Conservation (phyloP, 108 stramenopile species). For the Cyclotella choctawhatcheeana region DNA sequence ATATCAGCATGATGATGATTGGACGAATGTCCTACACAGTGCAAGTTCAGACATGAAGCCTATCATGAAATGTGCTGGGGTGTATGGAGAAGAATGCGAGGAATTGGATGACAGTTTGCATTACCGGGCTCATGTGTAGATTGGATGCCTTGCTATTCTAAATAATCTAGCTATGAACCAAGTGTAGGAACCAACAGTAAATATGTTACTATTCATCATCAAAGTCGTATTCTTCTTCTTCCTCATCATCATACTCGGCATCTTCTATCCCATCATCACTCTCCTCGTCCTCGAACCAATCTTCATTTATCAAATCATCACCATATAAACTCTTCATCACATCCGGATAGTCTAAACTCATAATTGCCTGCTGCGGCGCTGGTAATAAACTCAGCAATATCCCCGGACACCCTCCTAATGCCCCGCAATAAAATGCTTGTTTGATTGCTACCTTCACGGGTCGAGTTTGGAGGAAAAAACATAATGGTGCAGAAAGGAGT, state of each 20-base stretch:
- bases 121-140: neutral
- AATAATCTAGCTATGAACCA: too few relatives aligned
- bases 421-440: conserved; percentile 79
- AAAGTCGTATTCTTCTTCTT: neutral
- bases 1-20: conserved; percentile 13
- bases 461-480: conserved; percentile 80
- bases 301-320: conserved; percentile 34
- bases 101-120: conserved; percentile 5
- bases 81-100: neutral
- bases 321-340: conserved; percentile 55
- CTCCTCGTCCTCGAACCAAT: conserved; percentile 37
- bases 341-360: conserved; percentile 59
- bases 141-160: too few relatives aligned
- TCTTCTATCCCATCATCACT: conserved; percentile 3
- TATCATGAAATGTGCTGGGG: conserved; percentile 15
- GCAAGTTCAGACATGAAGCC: conserved; percentile 19
- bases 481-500: conserved; percentile 71
- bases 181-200: too few relatives aligned
- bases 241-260: conserved; percentile 2
- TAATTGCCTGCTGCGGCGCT: conserved; percentile 86
- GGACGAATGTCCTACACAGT: neutral
- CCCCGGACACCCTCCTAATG: conserved; percentile 71
- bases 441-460: conserved; percentile 80
- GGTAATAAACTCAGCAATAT: conserved; percentile 81
- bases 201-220: too few relatives aligned